Base-by-base conservation (phyloP, 192 early-diverging fungal genomes). In the Linnemannia exigua region DNA sequence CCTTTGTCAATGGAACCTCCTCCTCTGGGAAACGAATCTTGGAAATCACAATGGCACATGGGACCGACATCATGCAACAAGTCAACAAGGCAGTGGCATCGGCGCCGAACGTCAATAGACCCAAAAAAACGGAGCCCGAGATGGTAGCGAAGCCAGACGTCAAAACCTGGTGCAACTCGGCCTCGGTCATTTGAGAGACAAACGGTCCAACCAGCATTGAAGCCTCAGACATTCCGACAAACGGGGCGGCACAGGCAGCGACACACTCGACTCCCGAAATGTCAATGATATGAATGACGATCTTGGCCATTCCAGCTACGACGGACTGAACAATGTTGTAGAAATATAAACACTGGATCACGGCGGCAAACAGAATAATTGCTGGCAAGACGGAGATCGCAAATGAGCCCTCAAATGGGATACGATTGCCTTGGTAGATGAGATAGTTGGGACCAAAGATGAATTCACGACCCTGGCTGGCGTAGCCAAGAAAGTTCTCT, bases 121-220 rank as follows among this genome's bases (percentile, higher is more conserved):
- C 94, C 48, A 92, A 89, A 15, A 97, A 87, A 12, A 94, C 93
- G 3, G 96, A 96, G 20, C 95, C 96, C 41, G 95, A 92, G 70
- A 97, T 94, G 61, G 96, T 97, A 38, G 96, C 93, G 87, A 97
- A 97, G 71, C 96, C 96, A 50, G 95, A 95, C 12, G 92, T 92
- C 94, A 97, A 94, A 86, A 94, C 91, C 25, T 95, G 91, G 87
- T 97, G 96, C 54, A 97, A 75, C 87, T 97, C 96, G 8, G 96
- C 93, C 5, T 80, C 87, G 22, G 96, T 97, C 95, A 96, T 94
- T 82, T 93, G 92, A 61, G 92, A 90, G 20, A 97, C 72, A 77
- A 95, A 96, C 36, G 95, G 95, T 44, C 90, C 91, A 31, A 97
- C 92, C 66, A 97, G 84, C 54, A 97, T 84, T 16, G 92, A 93